A percentile compares a stretch with the other conserved stretches of the same genome.
Evolutionary conservation across 2,329 filamentous ascomycete genomes (phyloP).

Genomic region (Penicillium griseofulvum): DNA sequence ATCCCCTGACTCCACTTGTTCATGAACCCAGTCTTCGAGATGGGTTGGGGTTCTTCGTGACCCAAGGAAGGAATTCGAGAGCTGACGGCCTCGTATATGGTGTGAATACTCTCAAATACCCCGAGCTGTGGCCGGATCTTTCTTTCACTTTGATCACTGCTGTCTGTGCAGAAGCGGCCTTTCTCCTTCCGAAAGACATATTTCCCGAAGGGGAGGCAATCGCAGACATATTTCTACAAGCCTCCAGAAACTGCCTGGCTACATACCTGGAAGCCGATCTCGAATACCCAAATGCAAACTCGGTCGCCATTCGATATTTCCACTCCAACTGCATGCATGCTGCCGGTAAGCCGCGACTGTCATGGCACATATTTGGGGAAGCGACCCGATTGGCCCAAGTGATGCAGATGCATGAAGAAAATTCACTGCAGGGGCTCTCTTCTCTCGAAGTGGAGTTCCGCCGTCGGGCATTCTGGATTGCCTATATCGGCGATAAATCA

Average conservation of each 20-base stretch:
- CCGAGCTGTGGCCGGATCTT: slow-evolving; percentile 38
- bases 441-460: slow-evolving; percentile 39
- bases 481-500: slow-evolving; percentile 26
- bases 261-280: slow-evolving; percentile 45
- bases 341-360: slow-evolving; percentile 44
- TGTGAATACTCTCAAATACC: slow-evolving; percentile 12
- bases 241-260: slow-evolving; percentile 40
- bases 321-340: slow-evolving; percentile 49
- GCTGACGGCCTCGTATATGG: slow-evolving; percentile 5
- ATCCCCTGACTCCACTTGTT: slow-evolving; percentile 44
- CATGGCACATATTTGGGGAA: slow-evolving; percentile 49
- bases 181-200: slow-evolving; percentile 41
- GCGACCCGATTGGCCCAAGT: slow-evolving; percentile 44
- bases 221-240: slow-evolving; percentile 41
- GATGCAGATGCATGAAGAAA: slow-evolving; percentile 46
- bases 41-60: slow-evolving; percentile 35
- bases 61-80: slow-evolving; percentile 1
- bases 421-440: slow-evolving; percentile 34
- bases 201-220: slow-evolving; percentile 42
- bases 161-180: slow-evolving; percentile 45
- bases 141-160: slow-evolving; percentile 46
- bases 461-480: slow-evolving; percentile 23
- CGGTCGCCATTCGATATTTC: slow-evolving; percentile 46
- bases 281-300: slow-evolving; percentile 44
- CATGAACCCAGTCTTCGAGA: slow-evolving; percentile 44